These are phyloP conservation scores for Suillus ampliporus DNA, from an alignment of 768 basidiomycete species.

Conservation along the genomic window DNA sequence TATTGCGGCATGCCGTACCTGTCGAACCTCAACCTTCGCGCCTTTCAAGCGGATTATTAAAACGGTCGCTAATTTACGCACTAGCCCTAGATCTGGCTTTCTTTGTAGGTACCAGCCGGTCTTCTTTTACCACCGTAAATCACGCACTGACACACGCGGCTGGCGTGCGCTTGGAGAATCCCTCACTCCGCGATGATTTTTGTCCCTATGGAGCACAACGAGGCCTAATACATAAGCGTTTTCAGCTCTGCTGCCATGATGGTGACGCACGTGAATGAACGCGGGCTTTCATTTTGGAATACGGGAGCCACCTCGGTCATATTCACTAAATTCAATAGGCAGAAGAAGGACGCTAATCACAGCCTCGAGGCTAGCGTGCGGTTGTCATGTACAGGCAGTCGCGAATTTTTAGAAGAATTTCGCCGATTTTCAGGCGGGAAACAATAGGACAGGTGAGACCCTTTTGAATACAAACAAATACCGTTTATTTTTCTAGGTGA, in stretches of 20 bases:
- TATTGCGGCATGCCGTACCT: conserved; percentile 11
- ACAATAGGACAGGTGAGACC: neutral
- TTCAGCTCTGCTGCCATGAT: neutral
- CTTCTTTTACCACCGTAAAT: conserved; percentile 11
- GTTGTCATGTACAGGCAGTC: neutral
- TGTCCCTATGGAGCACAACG: conserved; percentile 8
- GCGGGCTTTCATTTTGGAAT: conserved; percentile 5
- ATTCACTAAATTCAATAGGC: conserved; percentile 4
- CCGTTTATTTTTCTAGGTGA: neutral
- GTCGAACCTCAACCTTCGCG: conserved; percentile 9
- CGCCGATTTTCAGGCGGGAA: neutral
- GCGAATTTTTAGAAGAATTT: neutral
- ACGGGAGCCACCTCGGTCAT: neutral
- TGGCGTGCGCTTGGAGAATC: conserved; percentile 10
- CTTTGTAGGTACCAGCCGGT: neutral
- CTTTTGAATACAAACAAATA: neutral
- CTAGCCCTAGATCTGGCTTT: conserved; percentile 5
- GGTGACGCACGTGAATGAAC: conserved; percentile 7
- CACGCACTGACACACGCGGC: conserved; percentile 8
- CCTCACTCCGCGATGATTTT: conserved; percentile 11
- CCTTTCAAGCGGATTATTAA: conserved; percentile 8
- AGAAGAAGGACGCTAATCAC: conserved; percentile 1
- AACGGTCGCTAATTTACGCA: conserved; percentile 5
- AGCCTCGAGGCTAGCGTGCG: conserved; percentile 4
- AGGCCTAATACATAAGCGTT: conserved; percentile 1